Percentiles rank a stretch among this genome's conserved stretches.
Evolutionary conservation across 2,329 filamentous ascomycete species (phyloP).

Genomic region (Calycina herbarum): DNA sequence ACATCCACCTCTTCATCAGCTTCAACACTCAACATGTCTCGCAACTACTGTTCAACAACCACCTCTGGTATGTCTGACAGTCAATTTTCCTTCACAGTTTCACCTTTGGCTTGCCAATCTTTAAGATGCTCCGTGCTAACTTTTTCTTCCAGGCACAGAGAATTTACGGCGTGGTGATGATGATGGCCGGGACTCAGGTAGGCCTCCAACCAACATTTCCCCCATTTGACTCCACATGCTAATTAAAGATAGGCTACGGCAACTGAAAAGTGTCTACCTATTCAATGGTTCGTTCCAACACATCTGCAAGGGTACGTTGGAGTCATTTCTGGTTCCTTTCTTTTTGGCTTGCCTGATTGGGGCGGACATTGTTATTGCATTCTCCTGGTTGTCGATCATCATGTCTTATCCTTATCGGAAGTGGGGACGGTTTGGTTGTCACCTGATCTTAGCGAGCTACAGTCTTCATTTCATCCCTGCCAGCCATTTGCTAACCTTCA

Average conservation of each 20-base stretch:
- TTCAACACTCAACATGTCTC: neutral
- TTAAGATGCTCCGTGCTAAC: neutral
- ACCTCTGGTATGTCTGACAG: neutral
- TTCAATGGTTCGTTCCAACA: neutral
- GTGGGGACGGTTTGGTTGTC: neutral
- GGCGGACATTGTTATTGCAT: conserved; percentile 6
- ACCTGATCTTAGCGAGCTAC: conserved; percentile 1
- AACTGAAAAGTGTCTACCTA: neutral
- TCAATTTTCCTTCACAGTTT: neutral
- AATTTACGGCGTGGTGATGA: neutral
- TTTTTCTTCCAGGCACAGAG: neutral
- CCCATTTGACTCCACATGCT: conserved; percentile 4
- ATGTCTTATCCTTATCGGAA: conserved; percentile 7
- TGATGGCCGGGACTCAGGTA: conserved; percentile 10
- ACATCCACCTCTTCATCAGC: neutral
- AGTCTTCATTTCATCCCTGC: neutral
- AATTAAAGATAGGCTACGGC: conserved; percentile 4
- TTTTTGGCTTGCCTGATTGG: neutral
- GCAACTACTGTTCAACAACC: conserved; percentile 1
- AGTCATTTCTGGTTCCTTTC: neutral
- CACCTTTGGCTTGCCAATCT: neutral
- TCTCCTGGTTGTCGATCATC: neutral
- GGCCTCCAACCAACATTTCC: conserved; percentile 7
- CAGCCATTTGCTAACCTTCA: conserved; percentile 9
- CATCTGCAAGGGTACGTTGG: conserved; percentile 8